A percentile compares a stretch with the other conserved stretches of the same genome.
phyloP scores from a whole-genome alignment of 495 filamentous ascomycete genomes.

The Mytilinidion resinicola region DNA sequence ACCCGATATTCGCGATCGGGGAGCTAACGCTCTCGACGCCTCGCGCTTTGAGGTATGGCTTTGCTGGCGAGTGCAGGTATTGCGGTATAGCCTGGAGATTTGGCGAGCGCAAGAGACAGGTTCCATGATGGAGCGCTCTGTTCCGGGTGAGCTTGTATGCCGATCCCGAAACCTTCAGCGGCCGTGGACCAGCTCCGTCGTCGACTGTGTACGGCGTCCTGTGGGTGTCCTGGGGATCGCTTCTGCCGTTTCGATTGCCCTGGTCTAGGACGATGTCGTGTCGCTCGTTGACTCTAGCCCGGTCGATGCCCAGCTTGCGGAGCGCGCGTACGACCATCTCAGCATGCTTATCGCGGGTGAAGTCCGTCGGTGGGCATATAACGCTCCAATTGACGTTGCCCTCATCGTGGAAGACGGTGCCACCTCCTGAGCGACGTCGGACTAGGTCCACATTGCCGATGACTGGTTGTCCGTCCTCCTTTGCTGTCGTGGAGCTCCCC shows the following conservation, averaged over 20 bases:
- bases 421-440: conserved; percentile 78
- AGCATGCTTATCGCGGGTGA: conserved; percentile 81
- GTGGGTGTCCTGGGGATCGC: conserved; percentile 31
- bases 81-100: conserved; percentile 59
- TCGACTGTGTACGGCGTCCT: conserved; percentile 33
- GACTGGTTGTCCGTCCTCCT: conserved; percentile 22
- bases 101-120: conserved; percentile 67
- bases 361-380: conserved; percentile 65
- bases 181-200: conserved; percentile 32
- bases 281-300: conserved; percentile 70
- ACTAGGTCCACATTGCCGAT: conserved; percentile 56
- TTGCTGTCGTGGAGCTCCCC: neutral
- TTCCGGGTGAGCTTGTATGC: conserved; percentile 83
- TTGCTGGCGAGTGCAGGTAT: conserved; percentile 67
- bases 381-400: conserved; percentile 94
- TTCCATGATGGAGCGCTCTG: conserved; percentile 84
- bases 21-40: conserved; percentile 94
- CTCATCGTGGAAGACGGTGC: conserved; percentile 85
- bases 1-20: conserved; percentile 66
- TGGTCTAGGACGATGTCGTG: conserved; percentile 85
- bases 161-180: conserved; percentile 81
- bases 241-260: conserved; percentile 21
- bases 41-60: conserved; percentile 65
- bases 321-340: conserved; percentile 84
- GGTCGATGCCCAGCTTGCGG: conserved; percentile 44